Conservation (phyloP, 345 rosid species). For the Erysimum cheiranthoides region DNA sequence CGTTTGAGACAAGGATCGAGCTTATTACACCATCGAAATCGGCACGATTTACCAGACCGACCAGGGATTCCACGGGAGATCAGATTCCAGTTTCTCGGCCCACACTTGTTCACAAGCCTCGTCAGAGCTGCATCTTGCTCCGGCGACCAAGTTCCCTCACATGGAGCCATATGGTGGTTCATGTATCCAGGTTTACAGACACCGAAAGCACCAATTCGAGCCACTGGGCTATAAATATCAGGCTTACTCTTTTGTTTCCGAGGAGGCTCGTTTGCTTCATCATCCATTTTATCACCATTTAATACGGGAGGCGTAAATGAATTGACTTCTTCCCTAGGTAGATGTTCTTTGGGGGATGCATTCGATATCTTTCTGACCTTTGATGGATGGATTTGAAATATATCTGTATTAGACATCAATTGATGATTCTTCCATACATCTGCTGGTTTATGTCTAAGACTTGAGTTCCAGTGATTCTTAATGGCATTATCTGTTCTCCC, state of each 20-base stretch:
- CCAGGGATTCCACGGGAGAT: constrained; percentile 79
- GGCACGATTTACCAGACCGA: constrained; percentile 82
- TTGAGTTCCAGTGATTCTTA: constrained; percentile 88
- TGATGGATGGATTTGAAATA: constrained; percentile 56
- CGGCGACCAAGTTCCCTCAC: constrained; percentile 61
- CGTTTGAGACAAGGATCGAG: constrained; percentile 74
- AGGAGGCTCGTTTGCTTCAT: constrained; percentile 47
- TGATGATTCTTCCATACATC: constrained; percentile 16
- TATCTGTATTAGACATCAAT: constrained; percentile 24
- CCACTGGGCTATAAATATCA: constrained; percentile 64
- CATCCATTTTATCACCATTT: constrained; percentile 34
- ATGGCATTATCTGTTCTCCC: constrained; percentile 90
- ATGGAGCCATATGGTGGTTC: constrained; percentile 48
- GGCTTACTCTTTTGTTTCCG: constrained; percentile 43
- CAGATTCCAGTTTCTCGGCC: constrained; percentile 74
- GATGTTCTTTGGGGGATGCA: constrained; percentile 64
- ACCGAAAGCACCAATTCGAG: constrained; percentile 68
- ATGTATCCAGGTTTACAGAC: constrained; percentile 51
- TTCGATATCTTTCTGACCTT: constrained; percentile 50
- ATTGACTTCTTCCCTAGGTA: constrained; percentile 53
- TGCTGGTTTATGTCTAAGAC: constrained; percentile 54
- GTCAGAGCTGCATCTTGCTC: constrained; percentile 69
- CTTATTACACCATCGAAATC: constrained; percentile 86
- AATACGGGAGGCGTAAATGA: constrained; percentile 35
- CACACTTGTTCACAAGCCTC: constrained; percentile 59